Evolutionary conservation across 805 yeast genomes (phyloP).

Genomic region (Vanderwaltozyma polyspora): DNA sequence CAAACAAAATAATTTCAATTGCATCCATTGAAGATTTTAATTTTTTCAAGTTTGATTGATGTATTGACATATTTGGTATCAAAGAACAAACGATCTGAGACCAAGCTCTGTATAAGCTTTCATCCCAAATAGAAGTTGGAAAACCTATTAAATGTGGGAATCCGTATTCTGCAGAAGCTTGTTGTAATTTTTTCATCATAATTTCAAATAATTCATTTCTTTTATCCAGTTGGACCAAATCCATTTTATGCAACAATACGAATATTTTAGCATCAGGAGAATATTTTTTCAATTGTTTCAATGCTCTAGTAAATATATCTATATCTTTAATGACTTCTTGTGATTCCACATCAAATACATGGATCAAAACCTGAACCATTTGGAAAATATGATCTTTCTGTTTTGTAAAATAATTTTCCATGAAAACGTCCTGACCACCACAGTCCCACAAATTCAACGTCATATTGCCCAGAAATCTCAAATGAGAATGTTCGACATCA

Average conservation of each 20-base stretch:
- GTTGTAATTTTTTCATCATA: constrained; percentile 73
- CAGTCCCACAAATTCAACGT: constrained; percentile 95
- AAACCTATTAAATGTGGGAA: constrained; percentile 66
- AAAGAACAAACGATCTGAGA: constrained; percentile 88
- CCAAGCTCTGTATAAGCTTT: constrained; percentile 93
- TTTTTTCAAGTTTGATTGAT: constrained; percentile 63
- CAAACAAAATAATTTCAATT: constrained; percentile 83
- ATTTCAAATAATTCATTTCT: constrained; percentile 72
- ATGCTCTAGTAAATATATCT: constrained; percentile 76
- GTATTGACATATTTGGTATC: constrained; percentile 79
- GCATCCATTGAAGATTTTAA: constrained; percentile 70
- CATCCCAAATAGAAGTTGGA: constrained; percentile 97
- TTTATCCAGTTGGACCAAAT: constrained; percentile 76
- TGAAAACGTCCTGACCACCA: constrained; percentile 94
- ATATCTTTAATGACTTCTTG: constrained; percentile 87
- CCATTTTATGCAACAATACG: constrained; percentile 91
- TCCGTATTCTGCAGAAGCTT: constrained; percentile 57
- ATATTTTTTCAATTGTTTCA: constrained; percentile 68
- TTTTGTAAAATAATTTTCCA: constrained; percentile 84
- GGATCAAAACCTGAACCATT: constrained; percentile 90
- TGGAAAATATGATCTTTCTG: constrained; percentile 88
- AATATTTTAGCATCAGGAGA: constrained; percentile 89
- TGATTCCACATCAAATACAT: constrained; percentile 92
- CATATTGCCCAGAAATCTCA: constrained; percentile 88
- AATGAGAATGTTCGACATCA: constrained; percentile 95